These are phyloP conservation scores for Phoenix dactylifera DNA, from an alignment of 176 grass and related monocot genomes.

Conservation along the genomic window DNA sequence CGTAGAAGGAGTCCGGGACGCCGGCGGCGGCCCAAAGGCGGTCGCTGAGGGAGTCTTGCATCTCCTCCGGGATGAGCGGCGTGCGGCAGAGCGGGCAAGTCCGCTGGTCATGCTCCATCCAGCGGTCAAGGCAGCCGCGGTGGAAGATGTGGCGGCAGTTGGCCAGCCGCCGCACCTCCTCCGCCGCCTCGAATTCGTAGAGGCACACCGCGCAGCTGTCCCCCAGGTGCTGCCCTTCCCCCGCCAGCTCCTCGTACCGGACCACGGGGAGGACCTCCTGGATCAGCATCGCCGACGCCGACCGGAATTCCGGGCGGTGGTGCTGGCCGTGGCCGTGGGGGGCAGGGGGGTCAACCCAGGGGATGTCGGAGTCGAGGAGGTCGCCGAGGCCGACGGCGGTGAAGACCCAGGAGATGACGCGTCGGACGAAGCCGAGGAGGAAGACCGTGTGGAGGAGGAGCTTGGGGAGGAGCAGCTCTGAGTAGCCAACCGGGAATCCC, in stretches of 20 bases:
- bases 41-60: conserved; percentile 20
- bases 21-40: conserved; percentile 38
- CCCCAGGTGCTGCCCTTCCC: conserved; percentile 2
- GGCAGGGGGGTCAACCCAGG: background rate
- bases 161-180: conserved; percentile 61
- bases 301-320: conserved; percentile 26
- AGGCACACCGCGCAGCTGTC: conserved; percentile 80
- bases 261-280: conserved; percentile 60
- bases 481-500: conserved; percentile 82
- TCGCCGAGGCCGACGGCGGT: conserved; percentile 62
- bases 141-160: conserved; percentile 97
- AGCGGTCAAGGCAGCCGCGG: conserved; percentile 72
- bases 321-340: conserved; percentile 25
- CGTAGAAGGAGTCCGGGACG: conserved; percentile 36
- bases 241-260: conserved; percentile 50
- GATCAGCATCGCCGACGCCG: conserved; percentile 25
- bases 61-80: conserved; percentile 60
- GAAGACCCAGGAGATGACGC: conserved; percentile 62
- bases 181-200: conserved; percentile 42
- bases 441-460: conserved; percentile 51
- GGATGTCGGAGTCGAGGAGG: conserved; percentile 49
- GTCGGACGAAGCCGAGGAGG: conserved; percentile 61
- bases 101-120: conserved; percentile 86
- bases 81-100: conserved; percentile 96
- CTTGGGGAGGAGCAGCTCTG: conserved; percentile 59